Conservation (phyloP, 2,329 filamentous ascomycete genomes). For the Colletotrichum sp. region DNA sequence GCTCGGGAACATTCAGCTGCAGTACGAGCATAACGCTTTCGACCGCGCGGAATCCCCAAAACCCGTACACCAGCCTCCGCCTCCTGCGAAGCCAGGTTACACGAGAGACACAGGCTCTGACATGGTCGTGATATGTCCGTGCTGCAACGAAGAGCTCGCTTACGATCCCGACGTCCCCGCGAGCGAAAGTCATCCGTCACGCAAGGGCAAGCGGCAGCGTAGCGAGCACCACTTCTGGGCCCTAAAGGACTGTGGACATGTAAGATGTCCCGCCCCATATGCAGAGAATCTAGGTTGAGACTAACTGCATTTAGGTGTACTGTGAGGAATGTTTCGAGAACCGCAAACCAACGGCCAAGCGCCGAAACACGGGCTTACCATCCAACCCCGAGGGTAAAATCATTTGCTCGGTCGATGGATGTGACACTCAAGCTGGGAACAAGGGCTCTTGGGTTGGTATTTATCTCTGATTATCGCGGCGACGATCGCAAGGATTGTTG, state of each 20-base stretch:
- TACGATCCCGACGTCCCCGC: slow-evolving; percentile 61
- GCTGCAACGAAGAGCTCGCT: slow-evolving; percentile 84
- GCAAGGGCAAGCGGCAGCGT: slow-evolving; percentile 52
- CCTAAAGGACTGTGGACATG: slow-evolving; percentile 89
- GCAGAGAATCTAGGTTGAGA: slow-evolving; percentile 32
- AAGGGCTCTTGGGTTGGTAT: slow-evolving; percentile 69
- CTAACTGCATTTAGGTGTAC: slow-evolving; percentile 56
- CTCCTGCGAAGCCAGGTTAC: slow-evolving; percentile 75
- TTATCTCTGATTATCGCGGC: slow-evolving; percentile 47
- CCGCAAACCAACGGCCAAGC: slow-evolving; percentile 46
- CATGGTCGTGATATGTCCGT: slow-evolving; percentile 80
- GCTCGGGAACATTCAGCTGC: slow-evolving; percentile 19
- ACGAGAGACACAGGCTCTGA: slow-evolving; percentile 78
- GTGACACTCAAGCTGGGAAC: slow-evolving; percentile 54
- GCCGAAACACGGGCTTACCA: slow-evolving; percentile 21
- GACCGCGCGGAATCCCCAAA: slow-evolving; percentile 41
- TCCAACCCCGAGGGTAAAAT: slow-evolving; percentile 33
- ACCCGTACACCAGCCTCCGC: slow-evolving; percentile 65
- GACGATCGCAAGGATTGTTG: slow-evolving; percentile 27
- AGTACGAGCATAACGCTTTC: slow-evolving; percentile 31
- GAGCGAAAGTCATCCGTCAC: slow-evolving; percentile 32
- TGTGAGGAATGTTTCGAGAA: slow-evolving; percentile 67
- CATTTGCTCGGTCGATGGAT: slow-evolving; percentile 62
- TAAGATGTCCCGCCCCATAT: slow-evolving; percentile 46
- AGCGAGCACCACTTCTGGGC: slow-evolving; percentile 91